Conservation (phyloP, 2,329 filamentous ascomycete species). For the Tolypocladium amazonense region DNA sequence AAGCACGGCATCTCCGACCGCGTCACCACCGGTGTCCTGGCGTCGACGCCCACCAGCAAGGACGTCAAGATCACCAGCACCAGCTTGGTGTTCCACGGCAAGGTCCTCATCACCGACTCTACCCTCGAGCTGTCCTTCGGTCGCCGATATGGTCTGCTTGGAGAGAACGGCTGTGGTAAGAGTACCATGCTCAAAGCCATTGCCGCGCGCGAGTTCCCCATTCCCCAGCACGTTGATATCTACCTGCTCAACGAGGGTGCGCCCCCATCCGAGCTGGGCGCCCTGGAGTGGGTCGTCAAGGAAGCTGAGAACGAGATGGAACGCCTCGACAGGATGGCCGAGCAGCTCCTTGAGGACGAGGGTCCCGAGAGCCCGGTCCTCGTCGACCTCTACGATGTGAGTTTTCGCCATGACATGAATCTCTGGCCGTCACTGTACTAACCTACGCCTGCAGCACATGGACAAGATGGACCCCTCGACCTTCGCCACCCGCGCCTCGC, state of each 20-base stretch:
- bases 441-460: constrained; percentile 59
- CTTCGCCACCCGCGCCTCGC: constrained; percentile 87
- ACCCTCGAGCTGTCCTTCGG: constrained; percentile 89
- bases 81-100: constrained; percentile 94
- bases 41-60: constrained; percentile 73
- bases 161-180: constrained; percentile 99
- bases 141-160: constrained; percentile 85
- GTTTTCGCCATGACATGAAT: constrained; percentile 17
- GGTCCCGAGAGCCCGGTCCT: constrained; percentile 85
- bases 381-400: constrained; percentile 90
- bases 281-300: constrained; percentile 91
- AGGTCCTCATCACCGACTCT: constrained; percentile 87
- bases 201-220: constrained; percentile 83
- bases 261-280: constrained; percentile 76
- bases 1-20: constrained; percentile 93
- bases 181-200: constrained; percentile 96
- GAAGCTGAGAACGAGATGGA: constrained; percentile 92
- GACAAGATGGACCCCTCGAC: constrained; percentile 98
- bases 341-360: constrained; percentile 82
- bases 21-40: constrained; percentile 93
- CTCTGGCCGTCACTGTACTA: not conserved
- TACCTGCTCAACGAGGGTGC: constrained; percentile 98
- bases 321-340: constrained; percentile 76
- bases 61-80: constrained; percentile 95
- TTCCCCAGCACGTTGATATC: constrained; percentile 94